Conservation (phyloP, 495 filamentous ascomycete species). For the Penicillium roqueforti region DNA sequence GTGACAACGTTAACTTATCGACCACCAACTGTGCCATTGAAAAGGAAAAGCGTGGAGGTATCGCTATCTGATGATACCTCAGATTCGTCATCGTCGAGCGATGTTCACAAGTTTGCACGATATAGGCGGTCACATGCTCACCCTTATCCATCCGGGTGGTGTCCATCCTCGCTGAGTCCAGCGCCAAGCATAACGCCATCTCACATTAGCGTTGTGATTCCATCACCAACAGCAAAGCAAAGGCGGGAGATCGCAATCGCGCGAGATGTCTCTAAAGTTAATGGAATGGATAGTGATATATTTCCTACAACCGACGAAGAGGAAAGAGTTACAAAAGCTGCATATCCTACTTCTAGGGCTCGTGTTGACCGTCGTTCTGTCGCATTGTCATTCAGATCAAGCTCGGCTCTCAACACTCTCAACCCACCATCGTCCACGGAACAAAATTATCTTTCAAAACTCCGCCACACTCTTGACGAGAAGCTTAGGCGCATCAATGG, state of each 20-base stretch:
- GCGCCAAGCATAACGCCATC: constrained; percentile 1
- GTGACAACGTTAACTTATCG: constrained; percentile 6
- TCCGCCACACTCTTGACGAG: constrained; percentile 18
- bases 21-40: neutral
- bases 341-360: constrained; percentile 22
- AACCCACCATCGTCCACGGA: neutral
- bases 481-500: constrained; percentile 29
- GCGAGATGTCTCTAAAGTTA: neutral
- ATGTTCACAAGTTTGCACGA: neutral
- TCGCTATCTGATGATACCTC: neutral
- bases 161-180: constrained; percentile 6
- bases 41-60: constrained; percentile 4
- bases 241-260: constrained; percentile 8
- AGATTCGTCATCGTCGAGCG: neutral
- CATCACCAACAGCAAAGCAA: constrained; percentile 22
- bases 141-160: neutral
- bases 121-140: neutral
- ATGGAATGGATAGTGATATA: constrained; percentile 18
- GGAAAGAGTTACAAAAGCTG: constrained; percentile 13
- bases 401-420: neutral
- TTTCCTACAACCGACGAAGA: constrained; percentile 28
- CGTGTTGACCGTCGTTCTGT: constrained; percentile 13
- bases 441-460: neutral
- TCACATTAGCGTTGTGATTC: constrained; percentile 23
- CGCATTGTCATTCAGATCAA: constrained; percentile 2